phyloP scores from a whole-genome alignment of 2,329 filamentous ascomycete species.

The Fusarium domesticum region DNA sequence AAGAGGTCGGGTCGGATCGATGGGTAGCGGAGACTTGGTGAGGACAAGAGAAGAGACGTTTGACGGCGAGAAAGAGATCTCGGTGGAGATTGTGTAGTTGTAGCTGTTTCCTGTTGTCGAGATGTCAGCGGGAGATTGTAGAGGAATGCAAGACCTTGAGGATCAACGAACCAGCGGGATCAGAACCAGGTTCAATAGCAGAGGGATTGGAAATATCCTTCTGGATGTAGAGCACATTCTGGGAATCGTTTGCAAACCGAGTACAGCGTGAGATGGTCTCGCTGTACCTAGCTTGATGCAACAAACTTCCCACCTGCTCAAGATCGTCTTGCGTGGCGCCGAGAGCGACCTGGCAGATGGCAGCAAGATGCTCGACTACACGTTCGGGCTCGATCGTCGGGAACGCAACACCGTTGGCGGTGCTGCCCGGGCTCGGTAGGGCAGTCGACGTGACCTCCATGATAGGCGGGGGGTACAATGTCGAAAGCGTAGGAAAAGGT shows the following conservation, averaged over 20 bases:
- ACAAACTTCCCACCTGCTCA: constrained; percentile 74
- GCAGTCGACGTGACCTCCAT: constrained; percentile 55
- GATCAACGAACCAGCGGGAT: constrained; percentile 41
- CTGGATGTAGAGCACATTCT: constrained; percentile 85
- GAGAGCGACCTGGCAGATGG: constrained; percentile 69
- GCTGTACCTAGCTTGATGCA: constrained; percentile 66
- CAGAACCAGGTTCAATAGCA: constrained; percentile 48
- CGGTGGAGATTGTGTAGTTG: constrained; percentile 75
- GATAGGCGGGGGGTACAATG: constrained; percentile 27
- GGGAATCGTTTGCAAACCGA: constrained; percentile 84
- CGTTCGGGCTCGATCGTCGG: constrained; percentile 62
- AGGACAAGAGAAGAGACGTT: constrained; percentile 84
- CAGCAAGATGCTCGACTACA: constrained; percentile 68
- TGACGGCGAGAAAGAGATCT: constrained; percentile 75
- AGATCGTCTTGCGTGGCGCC: constrained; percentile 77
- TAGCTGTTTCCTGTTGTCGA: constrained; percentile 49
- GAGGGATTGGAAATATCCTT: constrained; percentile 67
- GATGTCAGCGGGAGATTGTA: constrained; percentile 8
- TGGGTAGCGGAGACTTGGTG: constrained; percentile 82
- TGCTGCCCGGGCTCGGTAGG: constrained; percentile 37
- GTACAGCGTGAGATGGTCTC: constrained; percentile 86
- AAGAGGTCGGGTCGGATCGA: constrained; percentile 79
- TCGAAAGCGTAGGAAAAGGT: constrained; percentile 8
- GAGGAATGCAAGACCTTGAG: background rate
- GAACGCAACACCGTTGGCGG: constrained; percentile 50